These are phyloP conservation scores for Antitrichia curtipendula DNA, from an alignment of 225 moss, liverwort and hornwort species.

Conservation along the genomic window DNA sequence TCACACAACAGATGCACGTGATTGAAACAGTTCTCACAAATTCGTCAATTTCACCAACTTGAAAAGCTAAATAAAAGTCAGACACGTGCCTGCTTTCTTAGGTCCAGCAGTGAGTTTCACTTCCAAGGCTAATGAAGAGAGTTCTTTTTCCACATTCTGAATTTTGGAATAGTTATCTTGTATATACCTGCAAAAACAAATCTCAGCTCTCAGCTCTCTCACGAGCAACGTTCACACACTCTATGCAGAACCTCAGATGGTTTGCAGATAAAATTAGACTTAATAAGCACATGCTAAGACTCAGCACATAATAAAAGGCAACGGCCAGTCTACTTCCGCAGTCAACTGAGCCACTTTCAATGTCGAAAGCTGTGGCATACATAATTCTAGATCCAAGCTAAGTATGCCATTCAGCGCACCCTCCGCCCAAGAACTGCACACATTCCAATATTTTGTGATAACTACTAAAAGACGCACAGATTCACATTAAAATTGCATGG, in stretches of 20 bases:
- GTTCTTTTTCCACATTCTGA: slow-evolving; percentile 87
- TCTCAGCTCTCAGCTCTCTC: not conserved
- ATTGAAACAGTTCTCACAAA: not conserved
- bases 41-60: not conserved
- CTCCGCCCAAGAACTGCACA: not conserved
- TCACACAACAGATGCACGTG: not conserved
- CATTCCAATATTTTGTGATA: not conserved
- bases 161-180: slow-evolving; percentile 99
- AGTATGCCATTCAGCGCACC: not conserved
- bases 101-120: slow-evolving; percentile 99
- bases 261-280: not conserved
- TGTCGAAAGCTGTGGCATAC: not conserved
- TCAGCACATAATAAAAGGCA: not conserved
- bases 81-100: slow-evolving; percentile 73
- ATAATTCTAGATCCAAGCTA: not conserved
- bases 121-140: slow-evolving; percentile 71
- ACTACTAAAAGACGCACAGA: not conserved
- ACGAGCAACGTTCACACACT: not conserved
- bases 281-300: not conserved
- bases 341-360: not conserved
- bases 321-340: not conserved
- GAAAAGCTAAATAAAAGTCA: not conserved
- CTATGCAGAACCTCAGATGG: not conserved
- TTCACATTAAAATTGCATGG: not conserved
- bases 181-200: slow-evolving; percentile 51